A percentile compares a stretch with the other conserved stretches of the same genome.
These are phyloP conservation scores for Xylaria flabelliformis DNA, from an alignment of 495 filamentous ascomycete genomes.

Conservation along the genomic window DNA sequence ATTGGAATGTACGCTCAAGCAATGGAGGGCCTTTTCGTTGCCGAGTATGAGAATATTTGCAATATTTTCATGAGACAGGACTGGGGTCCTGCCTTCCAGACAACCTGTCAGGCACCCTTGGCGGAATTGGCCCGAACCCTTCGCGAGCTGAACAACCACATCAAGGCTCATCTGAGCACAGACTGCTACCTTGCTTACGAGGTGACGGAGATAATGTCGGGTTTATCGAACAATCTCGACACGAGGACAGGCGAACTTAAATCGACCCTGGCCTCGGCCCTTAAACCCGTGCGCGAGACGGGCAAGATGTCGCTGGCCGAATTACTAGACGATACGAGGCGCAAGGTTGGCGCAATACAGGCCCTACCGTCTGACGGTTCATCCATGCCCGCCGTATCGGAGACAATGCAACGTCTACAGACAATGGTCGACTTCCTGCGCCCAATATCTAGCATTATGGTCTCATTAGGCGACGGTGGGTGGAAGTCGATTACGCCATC, in stretches of 20 bases:
- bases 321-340: constrained; percentile 85
- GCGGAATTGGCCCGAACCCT: constrained; percentile 84
- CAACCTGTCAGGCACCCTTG: constrained; percentile 77
- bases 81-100: constrained; percentile 76
- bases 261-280: constrained; percentile 76
- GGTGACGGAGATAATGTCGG: constrained; percentile 89
- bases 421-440: constrained; percentile 85
- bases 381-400: constrained; percentile 75
- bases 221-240: constrained; percentile 79
- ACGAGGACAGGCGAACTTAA: constrained; percentile 85
- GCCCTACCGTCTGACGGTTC: constrained; percentile 81
- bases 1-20: constrained; percentile 88
- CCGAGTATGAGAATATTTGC: constrained; percentile 88
- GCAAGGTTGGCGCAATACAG: constrained; percentile 64
- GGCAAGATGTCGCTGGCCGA: constrained; percentile 84
- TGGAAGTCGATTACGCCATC: constrained; percentile 67
- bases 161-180: constrained; percentile 82
- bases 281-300: constrained; percentile 90
- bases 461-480: constrained; percentile 89
- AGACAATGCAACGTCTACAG: constrained; percentile 86
- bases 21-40: constrained; percentile 81
- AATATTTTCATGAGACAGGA: constrained; percentile 83
- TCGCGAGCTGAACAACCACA: constrained; percentile 86
- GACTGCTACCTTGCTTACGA: constrained; percentile 98
- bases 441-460: constrained; percentile 87